Evolutionary conservation across 1,284 basidiomycete genomes (phyloP).

Genomic region (Malassezia equina): DNA sequence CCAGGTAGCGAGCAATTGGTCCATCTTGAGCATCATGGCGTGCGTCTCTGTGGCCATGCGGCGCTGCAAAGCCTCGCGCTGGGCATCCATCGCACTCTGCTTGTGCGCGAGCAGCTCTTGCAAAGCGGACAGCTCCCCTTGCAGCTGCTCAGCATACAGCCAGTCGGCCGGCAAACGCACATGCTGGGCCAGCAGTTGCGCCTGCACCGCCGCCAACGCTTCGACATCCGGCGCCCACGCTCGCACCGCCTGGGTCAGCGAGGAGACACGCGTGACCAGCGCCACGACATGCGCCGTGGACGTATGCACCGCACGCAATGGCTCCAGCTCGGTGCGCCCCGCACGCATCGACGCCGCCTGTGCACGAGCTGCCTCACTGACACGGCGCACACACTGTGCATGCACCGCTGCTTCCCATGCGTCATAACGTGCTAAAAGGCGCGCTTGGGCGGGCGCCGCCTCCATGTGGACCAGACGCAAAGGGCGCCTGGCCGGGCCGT

Average conservation of each 20-base stretch:
- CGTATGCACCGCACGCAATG: slow-evolving; percentile 59
- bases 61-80: slow-evolving; percentile 85
- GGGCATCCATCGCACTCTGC: slow-evolving; percentile 96
- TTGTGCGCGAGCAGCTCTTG: slow-evolving; percentile 95
- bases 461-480: slow-evolving; percentile 87
- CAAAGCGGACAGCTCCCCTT: slow-evolving; percentile 96
- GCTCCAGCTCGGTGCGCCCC: slow-evolving; percentile 84
- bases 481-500: slow-evolving; percentile 82
- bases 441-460: slow-evolving; percentile 92
- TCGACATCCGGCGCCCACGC: slow-evolving; percentile 96
- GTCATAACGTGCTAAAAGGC: slow-evolving; percentile 97
- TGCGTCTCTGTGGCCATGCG: slow-evolving; percentile 99
- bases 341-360: slow-evolving; percentile 90
- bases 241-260: slow-evolving; percentile 91
- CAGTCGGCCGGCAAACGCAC: slow-evolving; percentile 94
- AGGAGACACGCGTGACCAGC: slow-evolving; percentile 98
- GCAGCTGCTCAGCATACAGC: slow-evolving; percentile 94
- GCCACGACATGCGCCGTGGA: slow-evolving; percentile 90
- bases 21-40: slow-evolving; percentile 62
- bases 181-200: slow-evolving; percentile 89
- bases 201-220: slow-evolving; percentile 83
- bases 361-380: slow-evolving; percentile 81
- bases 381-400: slow-evolving; percentile 20
- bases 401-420: slow-evolving; percentile 86
- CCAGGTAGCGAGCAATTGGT: slow-evolving; percentile 79